Conservation (phyloP, 2,329 filamentous ascomycete genomes). For the Cadophora sp. region DNA sequence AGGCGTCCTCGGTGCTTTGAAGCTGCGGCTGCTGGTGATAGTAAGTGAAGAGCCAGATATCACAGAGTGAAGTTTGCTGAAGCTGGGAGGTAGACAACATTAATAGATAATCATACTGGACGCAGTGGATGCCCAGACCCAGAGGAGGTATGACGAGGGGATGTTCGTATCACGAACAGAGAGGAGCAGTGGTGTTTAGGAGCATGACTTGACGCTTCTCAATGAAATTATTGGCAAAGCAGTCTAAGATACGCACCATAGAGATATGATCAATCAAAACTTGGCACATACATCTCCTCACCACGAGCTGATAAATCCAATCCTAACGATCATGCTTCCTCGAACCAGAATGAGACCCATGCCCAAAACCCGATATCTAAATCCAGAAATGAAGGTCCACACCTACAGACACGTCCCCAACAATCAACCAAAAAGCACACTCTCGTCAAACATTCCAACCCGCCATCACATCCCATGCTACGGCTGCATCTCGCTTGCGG, state of each 20-base stretch:
- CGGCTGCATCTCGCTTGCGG: not conserved
- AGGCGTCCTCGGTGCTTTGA: not conserved
- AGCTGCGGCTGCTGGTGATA: not conserved
- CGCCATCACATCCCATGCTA: not conserved
- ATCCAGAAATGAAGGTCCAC: not conserved
- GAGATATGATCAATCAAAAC: too few species aligned
- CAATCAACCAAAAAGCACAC: not conserved
- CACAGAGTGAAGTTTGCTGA: too few species aligned
- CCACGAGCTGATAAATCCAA: not conserved
- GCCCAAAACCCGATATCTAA: not conserved
- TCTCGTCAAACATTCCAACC: not conserved
- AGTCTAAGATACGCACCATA: too few species aligned
- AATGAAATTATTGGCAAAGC: not conserved
- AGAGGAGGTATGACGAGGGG: not conserved
- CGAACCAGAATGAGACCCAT: not conserved
- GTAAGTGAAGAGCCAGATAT: not conserved
- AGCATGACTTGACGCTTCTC: not conserved
- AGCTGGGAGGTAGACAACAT: not conserved
- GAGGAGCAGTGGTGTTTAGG: not conserved
- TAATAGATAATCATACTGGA: not conserved
- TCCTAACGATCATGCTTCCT: not conserved
- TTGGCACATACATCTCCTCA: too few species aligned
- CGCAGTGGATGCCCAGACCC: not conserved
- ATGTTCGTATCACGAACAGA: not conserved
- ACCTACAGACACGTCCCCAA: not conserved